Base-by-base conservation (phyloP, 2,329 filamentous ascomycete species). In the Beauveria brongniartii region DNA sequence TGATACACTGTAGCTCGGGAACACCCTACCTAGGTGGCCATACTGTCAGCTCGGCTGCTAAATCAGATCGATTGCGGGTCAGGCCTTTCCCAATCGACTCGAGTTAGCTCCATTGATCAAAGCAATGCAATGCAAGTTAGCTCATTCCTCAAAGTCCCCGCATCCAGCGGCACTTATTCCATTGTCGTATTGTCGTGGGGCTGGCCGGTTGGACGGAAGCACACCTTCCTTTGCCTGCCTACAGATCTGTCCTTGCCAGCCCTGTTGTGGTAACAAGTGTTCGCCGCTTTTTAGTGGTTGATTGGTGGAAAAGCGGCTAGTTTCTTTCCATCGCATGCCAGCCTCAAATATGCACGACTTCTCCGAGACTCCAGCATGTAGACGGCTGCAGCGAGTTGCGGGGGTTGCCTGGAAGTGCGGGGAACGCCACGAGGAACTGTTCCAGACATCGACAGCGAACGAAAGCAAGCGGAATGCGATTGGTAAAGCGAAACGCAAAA, bases 21-120 rank as follows among this genome's bases (percentile, higher is more conserved):
- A 16, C 34, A 37, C 12, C 30, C 30, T 37, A 14, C 34, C 12
- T 16, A 37, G 1, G 9, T 34, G 10, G 34, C 12, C 12, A 37
- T 37, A 1, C 12, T 14, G 34, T 14, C 30, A 34, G 30, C 30
- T 34, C 30, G 12, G 12, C 30, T 34, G 30, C 30, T 34, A 34
- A 41, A 20, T 18, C 16, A 40, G 55, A 57, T 57, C 55, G 55
- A 57, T 57, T 57, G 55, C 44, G 55, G 55, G 55, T 22, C 34
- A 55, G 53, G 40, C 28, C 10, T 44, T 37, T 46, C 18, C 12
- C 54, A 47, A 22, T 44, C 43, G 22, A 34, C 10, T 28, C 43
- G n/a, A 47, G 12, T 24, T 47, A 47, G 26, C n/a, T 44, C 26
- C 28, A 46, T 46, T 30, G 41, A 10, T 10, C 41, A 30, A 44